A percentile compares a stretch with the other conserved stretches of the same genome.
Conservation (phyloP, 257 asterid species). For the Catharanthus roseus region DNA sequence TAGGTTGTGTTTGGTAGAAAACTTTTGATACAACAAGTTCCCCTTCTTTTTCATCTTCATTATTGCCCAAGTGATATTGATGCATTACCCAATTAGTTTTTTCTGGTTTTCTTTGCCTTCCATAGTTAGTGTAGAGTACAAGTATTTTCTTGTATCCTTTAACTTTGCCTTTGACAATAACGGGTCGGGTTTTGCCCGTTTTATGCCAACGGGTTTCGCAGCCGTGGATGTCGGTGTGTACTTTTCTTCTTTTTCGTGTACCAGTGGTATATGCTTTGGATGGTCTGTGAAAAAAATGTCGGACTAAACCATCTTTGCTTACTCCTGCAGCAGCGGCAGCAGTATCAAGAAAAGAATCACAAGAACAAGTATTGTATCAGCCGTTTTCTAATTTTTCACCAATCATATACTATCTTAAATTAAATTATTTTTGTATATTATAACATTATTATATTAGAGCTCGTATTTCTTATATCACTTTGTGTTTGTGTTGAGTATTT, state of each 20-base stretch:
- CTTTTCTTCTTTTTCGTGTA: constrained; percentile 44
- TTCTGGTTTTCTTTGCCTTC: constrained; percentile 42
- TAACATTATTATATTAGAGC: too few relatives aligned
- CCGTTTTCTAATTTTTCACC: neutral
- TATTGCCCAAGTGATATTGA: constrained; percentile 45
- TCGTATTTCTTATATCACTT: too few relatives aligned
- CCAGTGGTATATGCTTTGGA: constrained; percentile 49
- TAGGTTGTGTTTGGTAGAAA: constrained; percentile 44
- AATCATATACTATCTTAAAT: too few relatives aligned
- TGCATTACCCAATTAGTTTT: constrained; percentile 52
- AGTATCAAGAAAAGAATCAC: constrained; percentile 1
- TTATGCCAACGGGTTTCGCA: constrained; percentile 47
- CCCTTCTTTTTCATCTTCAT: constrained; percentile 48
- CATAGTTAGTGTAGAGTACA: constrained; percentile 42
- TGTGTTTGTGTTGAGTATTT: too few relatives aligned
- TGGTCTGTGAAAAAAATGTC: constrained; percentile 46
- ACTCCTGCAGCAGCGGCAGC: too few relatives aligned
- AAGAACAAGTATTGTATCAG: neutral
- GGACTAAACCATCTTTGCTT: constrained; percentile 35
- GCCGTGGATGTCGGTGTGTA: constrained; percentile 33
- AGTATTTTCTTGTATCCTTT: constrained; percentile 48
- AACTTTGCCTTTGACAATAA: constrained; percentile 29
- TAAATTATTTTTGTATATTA: too few relatives aligned
- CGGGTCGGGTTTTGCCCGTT: constrained; percentile 43
- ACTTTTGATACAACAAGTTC: constrained; percentile 43